phyloP scores from a whole-genome alignment of 208 protist species.

The Strigomonas galati region DNA sequence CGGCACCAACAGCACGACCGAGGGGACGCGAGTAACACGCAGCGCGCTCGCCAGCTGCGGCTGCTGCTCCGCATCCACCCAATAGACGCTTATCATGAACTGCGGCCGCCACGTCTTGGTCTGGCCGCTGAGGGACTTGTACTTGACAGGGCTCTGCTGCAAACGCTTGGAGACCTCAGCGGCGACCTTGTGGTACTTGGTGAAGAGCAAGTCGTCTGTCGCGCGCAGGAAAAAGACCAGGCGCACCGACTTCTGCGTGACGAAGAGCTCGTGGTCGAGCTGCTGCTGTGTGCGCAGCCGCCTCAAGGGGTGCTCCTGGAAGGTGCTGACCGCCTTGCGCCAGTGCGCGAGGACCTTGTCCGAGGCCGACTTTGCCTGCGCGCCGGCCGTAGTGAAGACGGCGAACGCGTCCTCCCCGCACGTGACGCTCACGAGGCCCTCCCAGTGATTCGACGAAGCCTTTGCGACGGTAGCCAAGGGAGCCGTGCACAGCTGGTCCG shows the following conservation, averaged over 20 bases:
- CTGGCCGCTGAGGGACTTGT: constrained; percentile 20
- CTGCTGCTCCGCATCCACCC: constrained; percentile 45
- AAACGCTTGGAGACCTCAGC: constrained; percentile 22
- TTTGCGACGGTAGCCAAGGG: not conserved
- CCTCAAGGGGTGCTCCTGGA: constrained; percentile 3
- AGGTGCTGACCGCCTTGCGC: not conserved
- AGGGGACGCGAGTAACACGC: constrained; percentile 27
- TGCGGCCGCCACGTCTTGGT: constrained; percentile 17
- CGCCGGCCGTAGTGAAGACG: not conserved
- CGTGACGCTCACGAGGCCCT: not conserved
- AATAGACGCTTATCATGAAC: constrained; percentile 27
- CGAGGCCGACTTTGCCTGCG: not conserved
- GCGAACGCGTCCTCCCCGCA: not conserved
- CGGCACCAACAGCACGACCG: constrained; percentile 25
- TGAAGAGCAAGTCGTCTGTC: constrained; percentile 36
- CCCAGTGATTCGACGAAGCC: not conserved
- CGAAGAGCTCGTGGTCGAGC: constrained; percentile 26
- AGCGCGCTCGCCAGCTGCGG: constrained; percentile 24
- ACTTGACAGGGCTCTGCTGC: constrained; percentile 12
- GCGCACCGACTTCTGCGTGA: constrained; percentile 24
- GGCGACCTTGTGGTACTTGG: constrained; percentile 30
- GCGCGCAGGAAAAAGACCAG: constrained; percentile 48
- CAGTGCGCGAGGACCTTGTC: not conserved
- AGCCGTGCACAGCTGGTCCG: not conserved
- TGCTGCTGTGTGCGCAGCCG: constrained; percentile 16